Base-by-base conservation (phyloP, 768 basidiomycete species). In the Tephrocybe sp. region DNA sequence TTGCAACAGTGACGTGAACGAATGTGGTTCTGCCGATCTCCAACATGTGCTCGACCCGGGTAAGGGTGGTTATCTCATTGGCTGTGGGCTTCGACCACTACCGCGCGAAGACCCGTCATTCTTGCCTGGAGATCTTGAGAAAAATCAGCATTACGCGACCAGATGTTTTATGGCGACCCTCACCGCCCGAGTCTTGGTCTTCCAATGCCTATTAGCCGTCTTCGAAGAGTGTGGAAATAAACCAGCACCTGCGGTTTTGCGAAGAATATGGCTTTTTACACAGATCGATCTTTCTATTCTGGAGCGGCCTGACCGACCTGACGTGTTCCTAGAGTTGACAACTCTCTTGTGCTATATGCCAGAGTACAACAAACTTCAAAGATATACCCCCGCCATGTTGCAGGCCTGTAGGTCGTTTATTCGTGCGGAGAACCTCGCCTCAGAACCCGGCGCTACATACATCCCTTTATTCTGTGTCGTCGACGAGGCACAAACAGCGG, bases 401-500 rank as follows among this genome's bases (percentile, higher is more conserved):
- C 14, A 7, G 7, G 4, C 14, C 7, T 38, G 45, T 17, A 23
- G 13, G 10, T 8, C 3, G 35, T 35, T 14, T n/a, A n/a, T n/a
- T n/a, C n/a, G n/a, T n/a, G n/a, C n/a, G n/a, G n/a, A n/a, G n/a
- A n/a, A n/a, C n/a, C n/a, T n/a, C n/a, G n/a, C n/a, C 20, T 45
- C 20, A 33, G 30, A 2, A 13, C 20, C 23, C 9, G 0, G 6
- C 20, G 32, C 8, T 11, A 36, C 19, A 10, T 33, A 34, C 16
- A 16, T 19, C 39, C 39, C 9, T 17, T 16, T 39, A 4, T 39
- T n/a, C 17, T 47, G 45, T 47, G 45, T 47, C 16, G 8, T 47
- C 13, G 45, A 47, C 10, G 45, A 47, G 16, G 45, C 45, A 6
- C 45, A 47, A 35, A n/a, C 19, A 10, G 45, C 45, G 5, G 45